phyloP scores from a whole-genome alignment of 192 early-diverging fungal genomes.

The Gigaspora rosea region DNA sequence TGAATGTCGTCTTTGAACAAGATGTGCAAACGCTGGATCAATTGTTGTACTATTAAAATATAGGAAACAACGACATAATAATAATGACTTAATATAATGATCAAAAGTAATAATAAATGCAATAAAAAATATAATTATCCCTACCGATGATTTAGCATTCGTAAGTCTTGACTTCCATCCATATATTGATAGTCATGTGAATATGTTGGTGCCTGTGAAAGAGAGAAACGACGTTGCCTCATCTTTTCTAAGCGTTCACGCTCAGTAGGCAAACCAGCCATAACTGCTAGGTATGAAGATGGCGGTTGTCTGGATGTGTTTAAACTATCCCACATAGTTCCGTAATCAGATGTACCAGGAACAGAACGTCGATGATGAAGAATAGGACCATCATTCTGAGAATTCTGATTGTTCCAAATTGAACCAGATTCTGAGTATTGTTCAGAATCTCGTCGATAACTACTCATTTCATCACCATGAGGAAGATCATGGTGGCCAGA shows the following conservation, averaged over 20 bases:
- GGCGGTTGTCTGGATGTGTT: constrained; percentile 35
- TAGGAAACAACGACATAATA: not conserved
- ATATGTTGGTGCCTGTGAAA: constrained; percentile 45
- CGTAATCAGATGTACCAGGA: constrained; percentile 49
- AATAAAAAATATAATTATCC: not conserved
- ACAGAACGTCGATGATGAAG: constrained; percentile 58
- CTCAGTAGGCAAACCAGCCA: constrained; percentile 33
- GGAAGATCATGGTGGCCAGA: constrained; percentile 51
- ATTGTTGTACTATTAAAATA: constrained; percentile 15
- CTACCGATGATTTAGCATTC: constrained; percentile 31
- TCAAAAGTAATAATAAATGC: not conserved
- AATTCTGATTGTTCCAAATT: constrained; percentile 51
- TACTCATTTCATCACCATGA: constrained; percentile 36
- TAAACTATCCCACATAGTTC: constrained; percentile 48
- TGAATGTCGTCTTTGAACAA: constrained; percentile 52
- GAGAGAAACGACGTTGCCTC: constrained; percentile 61
- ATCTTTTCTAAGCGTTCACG: constrained; percentile 54
- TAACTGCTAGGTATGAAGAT: constrained; percentile 26
- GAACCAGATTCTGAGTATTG: constrained; percentile 53
- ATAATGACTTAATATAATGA: constrained; percentile 15
- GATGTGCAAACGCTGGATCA: constrained; percentile 34
- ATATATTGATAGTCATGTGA: constrained; percentile 25
- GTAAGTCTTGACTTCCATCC: constrained; percentile 21
- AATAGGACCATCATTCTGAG: constrained; percentile 34
- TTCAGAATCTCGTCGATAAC: constrained; percentile 48